Base-by-base conservation (phyloP, 805 yeast species). In the Cyberlindnera misumaiensis region DNA sequence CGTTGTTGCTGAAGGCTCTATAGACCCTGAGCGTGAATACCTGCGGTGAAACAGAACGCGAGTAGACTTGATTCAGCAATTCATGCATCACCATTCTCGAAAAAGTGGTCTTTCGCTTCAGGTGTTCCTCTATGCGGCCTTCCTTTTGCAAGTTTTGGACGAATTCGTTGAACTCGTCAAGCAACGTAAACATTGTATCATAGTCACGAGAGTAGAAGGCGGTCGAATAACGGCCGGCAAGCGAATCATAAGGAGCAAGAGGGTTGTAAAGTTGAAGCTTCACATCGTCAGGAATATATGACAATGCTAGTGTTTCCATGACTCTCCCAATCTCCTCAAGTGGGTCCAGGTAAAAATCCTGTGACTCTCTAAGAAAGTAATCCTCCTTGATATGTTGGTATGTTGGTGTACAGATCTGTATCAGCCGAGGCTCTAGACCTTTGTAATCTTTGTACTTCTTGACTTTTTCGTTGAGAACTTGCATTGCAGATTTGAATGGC, bases 1-100 rank as follows among this genome's bases (percentile, higher is more conserved):
- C 96, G 51, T 79, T 84, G 46, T 84, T 88, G 7, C 96, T 84
- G 55, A 89, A 89, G 0, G 96, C 94, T 53, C 80, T 78, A 58
- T 89, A 89, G 4, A 74, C 67, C 38, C 80, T 71, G 39, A 89
- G 64, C 39, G 74, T 75, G 13, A 67, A 63, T 0, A 83, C 77
- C 27, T 79, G 71, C 0, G 95, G 93, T 2, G 94, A 77, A 7
- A 89, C 90, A 1, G 83, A 71, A 49, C 97, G 68, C 1, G 83
- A 63, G 57, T 89, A 89, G 3, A 82, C 74, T 48, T 83, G 80
- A 41, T 81, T 74, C 36, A 88, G 62, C 4, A 89, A 45, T 51
- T 83, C 93, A 50, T 83, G 89, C 36, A 80, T 55, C 18, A 76
- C 63, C 52, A 59, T 57, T 42, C 51, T 52, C 18, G 69, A 77